Percentiles rank a stretch among this genome's conserved stretches.
Evolutionary conservation across 768 basidiomycete genomes (phyloP).

Genomic region (Tubosaeta sp.): DNA sequence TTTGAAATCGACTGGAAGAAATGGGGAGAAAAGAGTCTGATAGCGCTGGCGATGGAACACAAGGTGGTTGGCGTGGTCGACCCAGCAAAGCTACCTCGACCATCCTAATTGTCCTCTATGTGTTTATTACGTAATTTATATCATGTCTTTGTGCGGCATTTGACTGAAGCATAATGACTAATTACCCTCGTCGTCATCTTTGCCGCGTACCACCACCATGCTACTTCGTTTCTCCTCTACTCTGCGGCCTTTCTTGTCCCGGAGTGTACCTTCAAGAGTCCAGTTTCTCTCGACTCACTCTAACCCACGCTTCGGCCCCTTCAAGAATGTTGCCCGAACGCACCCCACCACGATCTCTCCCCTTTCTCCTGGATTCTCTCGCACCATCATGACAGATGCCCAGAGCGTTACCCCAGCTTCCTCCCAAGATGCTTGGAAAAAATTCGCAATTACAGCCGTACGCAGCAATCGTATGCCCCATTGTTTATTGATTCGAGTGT

Average conservation of each 20-base stretch:
- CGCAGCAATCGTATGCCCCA: slow-evolving; percentile 12
- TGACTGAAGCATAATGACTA: slow-evolving; percentile 14
- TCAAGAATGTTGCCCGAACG: slow-evolving; percentile 29
- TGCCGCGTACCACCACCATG: slow-evolving; percentile 14
- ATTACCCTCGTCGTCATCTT: not conserved
- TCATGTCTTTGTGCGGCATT: slow-evolving; percentile 7
- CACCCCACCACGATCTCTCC: slow-evolving; percentile 21
- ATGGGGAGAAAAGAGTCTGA: slow-evolving; percentile 48
- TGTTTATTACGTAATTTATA: slow-evolving; percentile 3
- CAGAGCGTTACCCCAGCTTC: slow-evolving; percentile 34
- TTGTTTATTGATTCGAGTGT: not conserved
- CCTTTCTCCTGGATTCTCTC: slow-evolving; percentile 30
- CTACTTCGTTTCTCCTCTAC: slow-evolving; percentile 1
- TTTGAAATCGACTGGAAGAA: slow-evolving; percentile 78
- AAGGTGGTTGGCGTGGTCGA: slow-evolving; percentile 67
- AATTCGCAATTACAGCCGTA: slow-evolving; percentile 52
- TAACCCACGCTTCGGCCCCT: slow-evolving; percentile 1
- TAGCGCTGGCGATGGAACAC: slow-evolving; percentile 68
- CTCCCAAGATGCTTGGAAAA: slow-evolving; percentile 43
- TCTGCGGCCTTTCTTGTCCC: slow-evolving; percentile 16
- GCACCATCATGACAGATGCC: slow-evolving; percentile 50
- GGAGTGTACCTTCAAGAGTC: slow-evolving; percentile 12
- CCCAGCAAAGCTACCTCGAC: slow-evolving; percentile 35
- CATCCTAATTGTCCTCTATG: not conserved
- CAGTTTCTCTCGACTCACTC: slow-evolving; percentile 25